phyloP scores from a whole-genome alignment of 306 rosid genomes.

The Canavalia ensiformis region DNA sequence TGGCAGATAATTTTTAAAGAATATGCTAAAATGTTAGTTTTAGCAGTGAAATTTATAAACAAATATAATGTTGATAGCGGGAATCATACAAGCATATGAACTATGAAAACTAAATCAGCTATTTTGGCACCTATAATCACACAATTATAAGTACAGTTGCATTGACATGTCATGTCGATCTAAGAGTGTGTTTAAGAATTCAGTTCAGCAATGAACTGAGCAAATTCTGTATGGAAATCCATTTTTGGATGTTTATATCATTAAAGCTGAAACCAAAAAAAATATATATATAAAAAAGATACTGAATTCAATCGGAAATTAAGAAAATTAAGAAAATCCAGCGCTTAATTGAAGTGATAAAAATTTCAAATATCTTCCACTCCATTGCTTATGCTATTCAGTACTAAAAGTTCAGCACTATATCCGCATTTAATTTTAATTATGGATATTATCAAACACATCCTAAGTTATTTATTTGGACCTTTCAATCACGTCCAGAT shows the following conservation, averaged over 20 bases:
- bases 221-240: constrained; percentile 1
- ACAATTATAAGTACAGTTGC: neutral
- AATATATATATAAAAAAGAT: neutral
- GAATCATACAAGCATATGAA: constrained; percentile 29
- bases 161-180: constrained; percentile 13
- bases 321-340: neutral
- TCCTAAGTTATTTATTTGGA: neutral
- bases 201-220: neutral
- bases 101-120: constrained; percentile 17
- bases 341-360: neutral
- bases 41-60: constrained; percentile 1
- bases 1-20: constrained; percentile 1
- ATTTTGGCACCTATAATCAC: neutral
- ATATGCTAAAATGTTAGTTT: neutral
- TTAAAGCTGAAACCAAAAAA: neutral
- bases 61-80: constrained; percentile 10
- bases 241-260: neutral
- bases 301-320: constrained; percentile 25
- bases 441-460: neutral
- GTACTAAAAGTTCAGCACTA: neutral
- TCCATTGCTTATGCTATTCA: neutral
- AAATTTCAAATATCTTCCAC: neutral
- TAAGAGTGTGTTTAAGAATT: constrained; percentile 4
- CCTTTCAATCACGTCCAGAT: neutral
- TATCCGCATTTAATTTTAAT: neutral